A percentile compares a stretch with the other conserved stretches of the same genome.
Evolutionary conservation across 352 stramenopile genomes (phyloP).

Genomic region (Pythium folliculosum): DNA sequence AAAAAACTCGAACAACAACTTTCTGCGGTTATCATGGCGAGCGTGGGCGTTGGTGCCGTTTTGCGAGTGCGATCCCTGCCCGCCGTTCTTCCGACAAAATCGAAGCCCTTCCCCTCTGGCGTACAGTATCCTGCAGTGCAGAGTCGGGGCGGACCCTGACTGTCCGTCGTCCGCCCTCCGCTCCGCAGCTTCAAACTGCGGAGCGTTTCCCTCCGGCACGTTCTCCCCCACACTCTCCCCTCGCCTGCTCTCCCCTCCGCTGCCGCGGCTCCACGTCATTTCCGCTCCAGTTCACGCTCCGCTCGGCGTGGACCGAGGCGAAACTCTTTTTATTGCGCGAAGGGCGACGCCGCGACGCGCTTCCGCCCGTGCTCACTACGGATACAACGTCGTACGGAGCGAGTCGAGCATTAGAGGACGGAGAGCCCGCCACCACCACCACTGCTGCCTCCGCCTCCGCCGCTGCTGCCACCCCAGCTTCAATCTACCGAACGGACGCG

Average conservation of each 20-base stretch:
- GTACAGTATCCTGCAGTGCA: background rate
- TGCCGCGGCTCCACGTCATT: background rate
- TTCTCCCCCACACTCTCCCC: background rate
- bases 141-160: background rate
- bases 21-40: background rate
- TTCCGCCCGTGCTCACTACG: background rate
- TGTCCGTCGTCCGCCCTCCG: conserved; percentile 9
- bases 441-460: too few relatives aligned
- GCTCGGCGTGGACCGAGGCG: background rate
- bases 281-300: background rate
- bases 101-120: conserved; percentile 16
- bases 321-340: conserved; percentile 9
- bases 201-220: background rate
- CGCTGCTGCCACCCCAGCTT: background rate
- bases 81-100: conserved; percentile 11
- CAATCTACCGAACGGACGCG: background rate
- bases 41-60: background rate
- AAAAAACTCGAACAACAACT: conserved; percentile 1
- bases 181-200: conserved; percentile 12
- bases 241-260: background rate
- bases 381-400: conserved; percentile 4
- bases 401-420: background rate
- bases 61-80: background rate
- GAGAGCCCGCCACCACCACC: background rate
- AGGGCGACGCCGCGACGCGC: background rate